Evolutionary conservation across 2,329 filamentous ascomycete species (phyloP), one percentile per base, ranked within the genome.

Genomic region (Beauveria scarabaeidicola): DNA sequence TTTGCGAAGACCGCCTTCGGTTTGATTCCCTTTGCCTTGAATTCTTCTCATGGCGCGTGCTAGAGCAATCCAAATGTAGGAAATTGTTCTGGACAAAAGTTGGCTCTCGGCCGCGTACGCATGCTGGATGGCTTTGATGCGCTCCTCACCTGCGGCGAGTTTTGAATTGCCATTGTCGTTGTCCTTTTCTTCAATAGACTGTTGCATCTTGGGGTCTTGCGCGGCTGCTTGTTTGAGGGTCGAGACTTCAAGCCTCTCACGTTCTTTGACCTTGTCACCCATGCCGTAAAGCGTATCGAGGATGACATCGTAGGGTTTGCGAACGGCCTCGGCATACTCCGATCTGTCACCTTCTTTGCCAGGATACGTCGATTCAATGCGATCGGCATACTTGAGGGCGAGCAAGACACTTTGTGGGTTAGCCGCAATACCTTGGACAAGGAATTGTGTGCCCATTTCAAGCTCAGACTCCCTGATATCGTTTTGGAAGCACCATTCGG

Each of bases 381-480:
- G 86, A 70, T 97, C 93, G 5, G 90, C 92, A 66, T 90, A 88
- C 73, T 91, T 95, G 69, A 99, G 88, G 0, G 92, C 89, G 40
- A 99, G 79, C 59, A 99, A 76, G 60, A 92, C 91, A 68, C 91
- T 97, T 74, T 99, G 94, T 0, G 94, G 92, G 70, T 97, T 99
- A 2, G 92, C 92, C 29, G 84, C 81, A 60, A 95, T 87, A 38
- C 94, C 94, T 63, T 94, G 85, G 23, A 85, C 80, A 25, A 99
- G 78, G 67, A 97, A 90, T 10, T 90, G 85, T 25, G 88, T 84
- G 11, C 91, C 91, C 61, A 75, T 69, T 6, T 80, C 76, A 61
- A 80, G 78, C 50, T 81, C 81, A 40, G 91, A 87, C 48, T 84
- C 76, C 10, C 74, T 69, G 65, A 92, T 76, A 48, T 83, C 83